These are phyloP conservation scores for Turritis glabra DNA, from an alignment of 345 rosid species.

Conservation along the genomic window DNA sequence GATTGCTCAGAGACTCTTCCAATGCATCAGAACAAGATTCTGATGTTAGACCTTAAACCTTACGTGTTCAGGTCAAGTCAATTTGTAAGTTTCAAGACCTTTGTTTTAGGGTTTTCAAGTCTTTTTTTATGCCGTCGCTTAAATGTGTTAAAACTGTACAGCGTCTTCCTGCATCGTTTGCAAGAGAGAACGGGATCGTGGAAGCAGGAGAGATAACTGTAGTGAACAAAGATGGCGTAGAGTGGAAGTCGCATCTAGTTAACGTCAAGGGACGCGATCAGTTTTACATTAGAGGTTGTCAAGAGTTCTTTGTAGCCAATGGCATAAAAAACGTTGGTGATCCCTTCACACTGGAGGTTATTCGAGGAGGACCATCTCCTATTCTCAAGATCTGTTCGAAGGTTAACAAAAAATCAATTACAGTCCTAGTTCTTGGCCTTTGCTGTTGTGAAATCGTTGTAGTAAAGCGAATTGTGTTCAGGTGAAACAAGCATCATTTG, in stretches of 20 bases:
- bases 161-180: conserved; percentile 11
- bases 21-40: not conserved
- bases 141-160: conserved; percentile 14
- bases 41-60: not conserved
- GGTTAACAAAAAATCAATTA: conserved; percentile 18
- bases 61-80: conserved; percentile 12
- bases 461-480: not conserved
- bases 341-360: conserved; percentile 23
- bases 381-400: conserved; percentile 23
- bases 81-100: conserved; percentile 27
- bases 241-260: conserved; percentile 28
- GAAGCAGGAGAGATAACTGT: conserved; percentile 26
- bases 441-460: not conserved
- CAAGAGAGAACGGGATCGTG: conserved; percentile 17
- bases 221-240: conserved; percentile 19
- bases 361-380: conserved; percentile 30
- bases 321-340: conserved; percentile 22
- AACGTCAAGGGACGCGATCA: conserved; percentile 25
- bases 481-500: conserved; percentile 8
- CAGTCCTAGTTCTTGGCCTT: not conserved
- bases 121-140: not conserved
- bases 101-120: not conserved
- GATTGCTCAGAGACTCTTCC: not conserved
- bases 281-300: conserved; percentile 23
- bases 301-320: conserved; percentile 15